These are phyloP conservation scores for Ophiocordyceps camponoti-floridani DNA, from an alignment of 2,329 filamentous ascomycete species.

Conservation along the genomic window DNA sequence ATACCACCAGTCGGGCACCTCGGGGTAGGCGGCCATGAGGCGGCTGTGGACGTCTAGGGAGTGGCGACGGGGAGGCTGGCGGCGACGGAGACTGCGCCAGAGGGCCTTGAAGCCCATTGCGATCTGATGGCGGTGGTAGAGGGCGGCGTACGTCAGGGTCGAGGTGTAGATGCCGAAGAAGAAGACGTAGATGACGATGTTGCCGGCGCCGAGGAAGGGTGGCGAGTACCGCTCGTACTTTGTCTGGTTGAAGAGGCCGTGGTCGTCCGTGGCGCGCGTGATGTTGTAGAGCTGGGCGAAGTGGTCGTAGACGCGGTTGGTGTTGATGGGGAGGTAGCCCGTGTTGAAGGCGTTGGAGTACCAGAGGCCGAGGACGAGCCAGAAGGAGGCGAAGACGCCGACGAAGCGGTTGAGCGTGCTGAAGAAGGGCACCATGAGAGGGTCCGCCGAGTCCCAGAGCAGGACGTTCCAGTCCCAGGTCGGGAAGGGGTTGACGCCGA, in stretches of 20 bases:
- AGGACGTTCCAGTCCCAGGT: constrained; percentile 28
- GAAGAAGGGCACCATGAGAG: constrained; percentile 31
- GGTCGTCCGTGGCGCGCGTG: constrained; percentile 20
- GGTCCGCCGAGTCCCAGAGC: background rate
- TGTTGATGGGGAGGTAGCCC: constrained; percentile 34
- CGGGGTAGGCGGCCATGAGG: constrained; percentile 26
- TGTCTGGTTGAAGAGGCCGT: constrained; percentile 23
- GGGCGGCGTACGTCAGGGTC: constrained; percentile 27
- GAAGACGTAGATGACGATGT: constrained; percentile 31
- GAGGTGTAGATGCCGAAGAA: constrained; percentile 37
- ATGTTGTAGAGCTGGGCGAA: constrained; percentile 30
- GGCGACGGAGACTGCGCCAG: constrained; percentile 20
- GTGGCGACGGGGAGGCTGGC: constrained; percentile 26
- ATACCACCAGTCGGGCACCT: constrained; percentile 39
- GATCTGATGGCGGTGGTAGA: constrained; percentile 35
- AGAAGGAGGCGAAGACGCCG: constrained; percentile 34
- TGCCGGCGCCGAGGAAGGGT: constrained; percentile 30
- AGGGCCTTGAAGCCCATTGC: constrained; percentile 28
- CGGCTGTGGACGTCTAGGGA: constrained; percentile 27
- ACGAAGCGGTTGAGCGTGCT: constrained; percentile 44
- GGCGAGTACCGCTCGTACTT: constrained; percentile 33
- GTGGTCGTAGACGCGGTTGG: constrained; percentile 31
- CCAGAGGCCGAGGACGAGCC: constrained; percentile 37
- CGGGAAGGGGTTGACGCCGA: constrained; percentile 27
- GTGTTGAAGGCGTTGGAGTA: constrained; percentile 40